Conservation (phyloP, 2,329 filamentous ascomycete species). For the Neurospora crassa region DNA sequence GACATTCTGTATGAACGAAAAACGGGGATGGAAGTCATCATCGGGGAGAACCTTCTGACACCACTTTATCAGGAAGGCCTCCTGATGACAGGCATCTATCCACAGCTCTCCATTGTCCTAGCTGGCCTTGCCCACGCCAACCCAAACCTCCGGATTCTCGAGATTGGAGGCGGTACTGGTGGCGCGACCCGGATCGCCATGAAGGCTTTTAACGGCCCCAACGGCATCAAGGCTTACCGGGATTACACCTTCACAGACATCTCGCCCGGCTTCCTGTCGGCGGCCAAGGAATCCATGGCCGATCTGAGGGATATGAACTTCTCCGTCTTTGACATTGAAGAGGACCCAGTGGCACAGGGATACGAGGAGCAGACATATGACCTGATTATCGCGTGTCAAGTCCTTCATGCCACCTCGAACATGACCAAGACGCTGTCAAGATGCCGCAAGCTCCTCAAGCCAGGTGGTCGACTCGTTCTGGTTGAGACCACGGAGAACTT, state of each 20-base stretch:
- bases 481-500: slow-evolving; percentile 2
- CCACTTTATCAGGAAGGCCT: slow-evolving; percentile 13
- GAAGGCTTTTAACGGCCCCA: background rate
- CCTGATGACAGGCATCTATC: slow-evolving; percentile 10
- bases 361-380: slow-evolving; percentile 4
- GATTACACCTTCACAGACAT: slow-evolving; percentile 19
- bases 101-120: slow-evolving; percentile 8
- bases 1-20: slow-evolving; percentile 13
- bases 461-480: slow-evolving; percentile 1
- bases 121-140: slow-evolving; percentile 1
- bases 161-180: slow-evolving; percentile 3
- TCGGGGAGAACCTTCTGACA: slow-evolving; percentile 11
- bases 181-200: slow-evolving; percentile 2
- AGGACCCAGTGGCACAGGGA: slow-evolving; percentile 4
- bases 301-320: slow-evolving; percentile 14
- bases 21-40: slow-evolving; percentile 5
- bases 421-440: slow-evolving; percentile 1
- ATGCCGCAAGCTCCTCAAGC: slow-evolving; percentile 3
- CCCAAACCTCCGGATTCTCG: background rate
- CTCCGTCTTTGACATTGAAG: slow-evolving; percentile 8
- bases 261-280: slow-evolving; percentile 13
- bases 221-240: slow-evolving; percentile 2
- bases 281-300: slow-evolving; percentile 6
- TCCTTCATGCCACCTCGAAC: slow-evolving; percentile 4
- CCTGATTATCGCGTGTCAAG: slow-evolving; percentile 4